Evolutionary conservation across 139 green algal species (phyloP), one percentile per base, ranked within the genome.

Genomic region (Zygnema circumcarinatum): DNA sequence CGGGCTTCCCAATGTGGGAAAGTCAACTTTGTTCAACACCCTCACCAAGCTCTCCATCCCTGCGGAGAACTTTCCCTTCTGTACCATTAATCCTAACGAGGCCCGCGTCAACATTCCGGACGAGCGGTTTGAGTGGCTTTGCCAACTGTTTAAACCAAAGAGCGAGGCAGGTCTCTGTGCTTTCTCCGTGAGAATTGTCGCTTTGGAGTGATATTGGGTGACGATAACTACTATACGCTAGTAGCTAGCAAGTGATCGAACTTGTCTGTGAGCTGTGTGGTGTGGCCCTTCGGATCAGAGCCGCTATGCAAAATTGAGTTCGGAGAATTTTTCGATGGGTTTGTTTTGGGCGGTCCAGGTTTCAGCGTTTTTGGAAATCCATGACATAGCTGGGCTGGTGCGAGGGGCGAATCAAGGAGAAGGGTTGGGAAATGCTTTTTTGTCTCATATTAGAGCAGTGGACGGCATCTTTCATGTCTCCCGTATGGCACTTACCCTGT

Each of bases 381-480:
- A 94, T 21, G 97, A 99, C 91, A 99, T 99, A 90, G 97, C 97
- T 0, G 97, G 97, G 16, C 93, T 99, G 32, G 97, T 99, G 20
- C 96, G 95, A 91, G 92, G 92, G 11, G 95, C 94, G 22, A 86
- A 92, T n/a, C 79, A 96, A 39, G 97, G 97, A 3, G 94, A 96
- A 89, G 97, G 97, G 0, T 93, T 99, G 81, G 97, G 97, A 73
- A 99, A 99, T 88, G 95, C 95, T 22, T 99, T 99, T 92, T 89
- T 99, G 67, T 97, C 94, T 0, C 94, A 99, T 93, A 99, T 99
- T 72, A 83, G 91, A 7, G 94, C 94, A 1, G 96, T 99, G 39
- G 97, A 99, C 86, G 97, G 97, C 89, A 99, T 99, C 90, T 98
- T 98, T 92, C 97, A 99, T 86, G 96, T 99, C 2, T 76, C 82